Conservation (phyloP, 495 filamentous ascomycete genomes). For the Penicillium turbatum region DNA sequence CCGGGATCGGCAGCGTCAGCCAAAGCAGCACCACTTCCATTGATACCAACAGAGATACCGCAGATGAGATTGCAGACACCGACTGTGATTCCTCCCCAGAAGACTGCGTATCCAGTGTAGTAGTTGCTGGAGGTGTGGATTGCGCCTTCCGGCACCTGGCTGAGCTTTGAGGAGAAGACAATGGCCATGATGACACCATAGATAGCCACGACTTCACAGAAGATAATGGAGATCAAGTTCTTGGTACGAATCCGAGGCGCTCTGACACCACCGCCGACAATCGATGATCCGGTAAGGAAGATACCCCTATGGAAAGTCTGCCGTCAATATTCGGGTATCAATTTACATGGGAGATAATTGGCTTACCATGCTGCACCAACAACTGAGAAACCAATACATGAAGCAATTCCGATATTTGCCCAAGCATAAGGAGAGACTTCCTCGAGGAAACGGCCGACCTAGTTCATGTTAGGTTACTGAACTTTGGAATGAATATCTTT, state of each 20-base stretch:
- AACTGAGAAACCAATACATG: constrained; percentile 93
- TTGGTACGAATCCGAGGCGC: constrained; percentile 97
- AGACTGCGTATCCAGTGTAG: constrained; percentile 94
- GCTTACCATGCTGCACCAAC: constrained; percentile 95
- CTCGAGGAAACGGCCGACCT: constrained; percentile 95
- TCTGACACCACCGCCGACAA: constrained; percentile 92
- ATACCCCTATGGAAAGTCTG: constrained; percentile 71
- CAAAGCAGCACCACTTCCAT: constrained; percentile 91
- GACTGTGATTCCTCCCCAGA: constrained; percentile 93
- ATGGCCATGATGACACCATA: constrained; percentile 99
- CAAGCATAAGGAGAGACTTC: constrained; percentile 90
- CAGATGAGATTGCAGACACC: constrained; percentile 94
- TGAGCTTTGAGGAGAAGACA: constrained; percentile 86
- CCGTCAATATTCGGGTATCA: constrained; percentile 24
- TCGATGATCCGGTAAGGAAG: constrained; percentile 97
- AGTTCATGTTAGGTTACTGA: constrained; percentile 24
- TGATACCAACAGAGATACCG: constrained; percentile 95
- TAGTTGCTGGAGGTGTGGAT: constrained; percentile 66
- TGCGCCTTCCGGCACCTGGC: constrained; percentile 45
- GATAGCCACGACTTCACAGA: constrained; percentile 99
- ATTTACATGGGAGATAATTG: neutral
- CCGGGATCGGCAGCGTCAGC: constrained; percentile 92
- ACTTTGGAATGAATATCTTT: neutral
- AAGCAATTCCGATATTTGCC: constrained; percentile 84
- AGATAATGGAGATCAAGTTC: constrained; percentile 99